A percentile compares a stretch with the other conserved stretches of the same genome.
phyloP scores from a whole-genome alignment of 305 asterid species.

The Fraxinus greggii region DNA sequence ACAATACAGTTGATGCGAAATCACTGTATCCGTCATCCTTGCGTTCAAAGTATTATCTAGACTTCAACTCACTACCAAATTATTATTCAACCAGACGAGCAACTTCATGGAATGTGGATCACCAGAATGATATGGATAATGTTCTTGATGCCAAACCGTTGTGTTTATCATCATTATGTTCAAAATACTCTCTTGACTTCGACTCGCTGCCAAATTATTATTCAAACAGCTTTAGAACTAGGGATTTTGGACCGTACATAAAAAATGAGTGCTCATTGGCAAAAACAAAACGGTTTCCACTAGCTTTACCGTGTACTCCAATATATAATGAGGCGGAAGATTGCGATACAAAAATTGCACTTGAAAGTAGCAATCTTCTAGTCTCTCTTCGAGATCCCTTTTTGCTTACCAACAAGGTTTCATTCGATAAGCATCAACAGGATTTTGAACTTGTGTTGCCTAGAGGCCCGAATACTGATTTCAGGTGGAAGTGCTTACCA shows the following conservation, averaged over 20 bases:
- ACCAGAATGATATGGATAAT: conserved; percentile 21
- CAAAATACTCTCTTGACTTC: conserved; percentile 12
- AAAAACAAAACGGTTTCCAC: conserved; percentile 33
- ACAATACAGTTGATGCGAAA: conserved; percentile 12
- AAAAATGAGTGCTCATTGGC: conserved; percentile 33
- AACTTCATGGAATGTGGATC: conserved; percentile 23
- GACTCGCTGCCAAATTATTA: conserved; percentile 26
- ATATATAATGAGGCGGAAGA: conserved; percentile 37
- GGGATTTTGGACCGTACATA: conserved; percentile 29
- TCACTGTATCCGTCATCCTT: conserved; percentile 22
- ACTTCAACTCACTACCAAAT: conserved; percentile 25
- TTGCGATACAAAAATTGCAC: conserved; percentile 18
- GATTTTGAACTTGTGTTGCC: conserved; percentile 30
- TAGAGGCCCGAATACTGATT: conserved; percentile 16
- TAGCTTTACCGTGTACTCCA: conserved; percentile 36
- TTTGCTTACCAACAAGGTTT: conserved; percentile 25
- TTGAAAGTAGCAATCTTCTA: conserved; percentile 24
- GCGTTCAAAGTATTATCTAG: not conserved
- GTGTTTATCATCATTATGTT: conserved; percentile 19
- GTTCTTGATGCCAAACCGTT: conserved; percentile 11
- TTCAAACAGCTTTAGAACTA: conserved; percentile 24
- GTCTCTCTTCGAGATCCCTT: conserved; percentile 30
- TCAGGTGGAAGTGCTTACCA: conserved; percentile 37
- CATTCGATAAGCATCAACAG: conserved; percentile 23
- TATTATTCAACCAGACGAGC: conserved; percentile 31